Base-by-base conservation (phyloP, 371 early-diverging fungal genomes). In the Mortierella sp. region DNA sequence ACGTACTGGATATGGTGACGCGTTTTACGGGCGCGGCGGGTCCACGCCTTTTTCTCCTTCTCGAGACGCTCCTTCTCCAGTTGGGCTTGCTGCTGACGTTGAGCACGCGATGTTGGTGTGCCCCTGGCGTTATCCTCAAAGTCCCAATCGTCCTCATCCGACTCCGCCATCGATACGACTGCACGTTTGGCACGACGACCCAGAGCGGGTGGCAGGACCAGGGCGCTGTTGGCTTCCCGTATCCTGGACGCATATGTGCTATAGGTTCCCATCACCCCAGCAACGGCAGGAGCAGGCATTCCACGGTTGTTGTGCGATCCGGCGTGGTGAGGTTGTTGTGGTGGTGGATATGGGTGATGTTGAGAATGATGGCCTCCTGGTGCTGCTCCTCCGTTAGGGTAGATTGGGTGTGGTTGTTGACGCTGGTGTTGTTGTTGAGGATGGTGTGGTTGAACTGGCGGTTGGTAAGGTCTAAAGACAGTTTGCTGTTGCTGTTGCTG, bases 181-280 rank as follows among this genome's bases (percentile, higher is more conserved):
- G 83, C 84, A 13, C 88, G 73, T 43, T 81, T 81, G 48, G 80
- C 84, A 11, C 88, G 82, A 37, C 88, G 76, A 3, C 84, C 84
- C 40, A 87, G 54, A 2, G 88, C 81, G 5, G 80, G 77, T 1
- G 88, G 84, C 31, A 87, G 69, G 40, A 87, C 73, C 59, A 87
- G 44, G 0, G 84, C 84, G 16, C 79, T 83, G 70, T 83, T 83
- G 69, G 82, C 88, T 59, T 87, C 88, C 51, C 85, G 81, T 84
- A 87, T 81, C 77, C 88, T 78, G 19, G 88, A 83, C 6, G 88
- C 81, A 75, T 87, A 87, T 6, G 88, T 84, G 53, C 88, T 87
- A 48, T 76, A 87, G 0, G 82, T 84, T 64, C 86, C 86, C 44
- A 69, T 55, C 0, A 77, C 82, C n/a, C 79, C 76, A 5, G 64